A percentile compares a stretch with the other conserved stretches of the same genome.
Evolutionary conservation across 371 early-diverging fungal genomes (phyloP).

Genomic region (Mortierella sp.): DNA sequence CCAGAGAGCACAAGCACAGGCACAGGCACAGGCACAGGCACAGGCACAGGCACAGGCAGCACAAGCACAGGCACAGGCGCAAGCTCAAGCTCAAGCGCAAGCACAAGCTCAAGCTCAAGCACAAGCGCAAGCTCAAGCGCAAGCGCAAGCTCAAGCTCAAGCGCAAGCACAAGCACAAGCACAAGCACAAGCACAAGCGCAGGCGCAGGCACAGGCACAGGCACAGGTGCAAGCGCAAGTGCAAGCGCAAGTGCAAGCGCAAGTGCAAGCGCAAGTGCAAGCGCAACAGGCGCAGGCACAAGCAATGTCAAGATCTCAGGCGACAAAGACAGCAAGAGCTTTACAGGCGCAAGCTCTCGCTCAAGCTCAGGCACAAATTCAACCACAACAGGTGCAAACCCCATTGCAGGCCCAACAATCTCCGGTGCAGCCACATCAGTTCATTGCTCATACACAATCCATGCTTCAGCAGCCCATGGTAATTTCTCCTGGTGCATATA

Average conservation of each 20-base stretch:
- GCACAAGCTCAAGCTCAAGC: slow-evolving; percentile 21
- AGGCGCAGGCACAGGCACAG: slow-evolving; percentile 28
- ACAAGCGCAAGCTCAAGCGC: slow-evolving; percentile 20
- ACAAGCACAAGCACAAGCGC: slow-evolving; percentile 18
- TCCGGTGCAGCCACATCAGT: slow-evolving; percentile 25
- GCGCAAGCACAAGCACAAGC: too few species aligned
- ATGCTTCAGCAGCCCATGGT: slow-evolving; percentile 12
- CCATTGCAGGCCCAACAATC: slow-evolving; percentile 20
- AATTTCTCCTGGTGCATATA: slow-evolving; percentile 7
- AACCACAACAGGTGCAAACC: too few species aligned
- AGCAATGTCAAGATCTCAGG: too few species aligned
- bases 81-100: slow-evolving; percentile 23
- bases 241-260: too few species aligned
- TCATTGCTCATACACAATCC: slow-evolving; percentile 36
- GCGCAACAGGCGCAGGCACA: slow-evolving; percentile 25
- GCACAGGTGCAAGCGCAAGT: slow-evolving; percentile 15
- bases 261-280: too few species aligned
- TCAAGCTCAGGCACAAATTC: slow-evolving; percentile 15
- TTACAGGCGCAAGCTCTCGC: slow-evolving; percentile 22
- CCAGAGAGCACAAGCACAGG: slow-evolving; percentile 17
- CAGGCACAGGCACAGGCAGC: slow-evolving; percentile 27
- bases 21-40: slow-evolving; percentile 23
- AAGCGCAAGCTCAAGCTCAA: too few species aligned
- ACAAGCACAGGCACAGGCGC: slow-evolving; percentile 17
- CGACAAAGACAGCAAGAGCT: slow-evolving; percentile 6